phyloP scores from a whole-genome alignment of 2,329 filamentous ascomycete genomes.

The Lachnellula hyalina region DNA sequence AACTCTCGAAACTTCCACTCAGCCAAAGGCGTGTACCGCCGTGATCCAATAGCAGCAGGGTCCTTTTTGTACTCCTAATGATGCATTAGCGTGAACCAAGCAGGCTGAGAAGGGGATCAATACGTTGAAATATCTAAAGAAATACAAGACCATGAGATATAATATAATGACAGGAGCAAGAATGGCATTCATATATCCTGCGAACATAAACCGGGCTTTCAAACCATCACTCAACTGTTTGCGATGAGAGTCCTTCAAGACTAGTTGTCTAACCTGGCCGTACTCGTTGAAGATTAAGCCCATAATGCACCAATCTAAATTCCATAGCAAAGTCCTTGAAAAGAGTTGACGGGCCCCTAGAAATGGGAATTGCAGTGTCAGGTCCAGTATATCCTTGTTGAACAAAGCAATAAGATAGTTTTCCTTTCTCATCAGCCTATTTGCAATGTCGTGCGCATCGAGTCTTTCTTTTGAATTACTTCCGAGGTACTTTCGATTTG shows the following conservation, averaged over 20 bases:
- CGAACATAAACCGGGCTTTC: slow-evolving; percentile 71
- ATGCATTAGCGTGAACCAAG: slow-evolving; percentile 11
- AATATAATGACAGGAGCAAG: slow-evolving; percentile 82
- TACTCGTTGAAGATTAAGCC: slow-evolving; percentile 91
- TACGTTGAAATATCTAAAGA: slow-evolving; percentile 92
- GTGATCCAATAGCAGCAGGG: slow-evolving; percentile 76
- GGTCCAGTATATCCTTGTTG: slow-evolving; percentile 90
- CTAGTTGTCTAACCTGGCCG: slow-evolving; percentile 80
- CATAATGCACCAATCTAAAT: slow-evolving; percentile 80
- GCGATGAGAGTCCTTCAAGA: slow-evolving; percentile 78
- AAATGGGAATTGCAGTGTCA: slow-evolving; percentile 82
- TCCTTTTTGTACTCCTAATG: slow-evolving; percentile 88
- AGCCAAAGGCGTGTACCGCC: slow-evolving; percentile 86
- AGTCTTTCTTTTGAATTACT: slow-evolving; percentile 90
- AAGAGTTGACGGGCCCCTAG: slow-evolving; percentile 74
- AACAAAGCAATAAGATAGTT: slow-evolving; percentile 96
- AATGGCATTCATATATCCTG: slow-evolving; percentile 79
- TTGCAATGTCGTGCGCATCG: slow-evolving; percentile 95
- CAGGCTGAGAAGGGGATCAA: slow-evolving; percentile 28
- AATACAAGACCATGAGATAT: slow-evolving; percentile 82
- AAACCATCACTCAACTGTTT: slow-evolving; percentile 73
- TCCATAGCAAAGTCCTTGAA: slow-evolving; percentile 88
- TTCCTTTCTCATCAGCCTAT: slow-evolving; percentile 90
- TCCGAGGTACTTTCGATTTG: slow-evolving; percentile 55
- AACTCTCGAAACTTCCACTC: slow-evolving; percentile 99